Base-by-base conservation (phyloP, 139 green algal species). In the Pycnococcus provasolii region DNA sequence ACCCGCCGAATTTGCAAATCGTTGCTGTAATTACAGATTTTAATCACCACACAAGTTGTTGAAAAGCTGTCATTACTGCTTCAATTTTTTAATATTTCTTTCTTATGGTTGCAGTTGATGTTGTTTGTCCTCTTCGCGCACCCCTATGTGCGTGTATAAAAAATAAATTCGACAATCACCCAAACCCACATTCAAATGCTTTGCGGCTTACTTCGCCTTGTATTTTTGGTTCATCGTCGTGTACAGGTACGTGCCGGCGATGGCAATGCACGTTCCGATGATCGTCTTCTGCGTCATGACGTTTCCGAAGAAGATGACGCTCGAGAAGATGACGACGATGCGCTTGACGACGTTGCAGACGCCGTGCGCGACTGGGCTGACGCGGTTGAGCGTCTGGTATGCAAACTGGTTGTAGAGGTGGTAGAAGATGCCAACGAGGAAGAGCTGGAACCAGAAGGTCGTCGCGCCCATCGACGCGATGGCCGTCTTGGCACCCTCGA, bases 271-370 rank as follows among this genome's bases (percentile, higher is more conserved):
- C 7, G 86, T 91, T 42, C 90, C 89, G 4, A 94, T 62, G 58
- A 94, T 78, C 4, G 92, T 95, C 79, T 97, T 87, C 45, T 62
- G 76, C 13, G 86, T 94, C 63, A 97, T 82, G 47, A 67, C 79
- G 78, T 88, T 94, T 66, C 60, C 67, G 81, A 94, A 91, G 50
- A 87, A 9, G 4, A 94, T 79, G 7, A 91, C 92, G 42, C 89
- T 94, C 67, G 73, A 84, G 64, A 83, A 82, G 78, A 99, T 99
- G 77, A 99, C 97, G 73, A 88, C 88, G 51, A 98, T 79, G 64
- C 93, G 82, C 87, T 99, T 99, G 50, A 96, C 89, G n/a, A 98
- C 93, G 81, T 99, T 99, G 86, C 93, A 96, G 57, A 99, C 93
- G 62, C 92, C 91, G 76, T 97, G 91, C 26, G 88, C 94, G 67